Percentiles rank a stretch among this genome's conserved stretches.
Conservation (phyloP, 2,329 filamentous ascomycete species). For the Aspergillus sp. region DNA sequence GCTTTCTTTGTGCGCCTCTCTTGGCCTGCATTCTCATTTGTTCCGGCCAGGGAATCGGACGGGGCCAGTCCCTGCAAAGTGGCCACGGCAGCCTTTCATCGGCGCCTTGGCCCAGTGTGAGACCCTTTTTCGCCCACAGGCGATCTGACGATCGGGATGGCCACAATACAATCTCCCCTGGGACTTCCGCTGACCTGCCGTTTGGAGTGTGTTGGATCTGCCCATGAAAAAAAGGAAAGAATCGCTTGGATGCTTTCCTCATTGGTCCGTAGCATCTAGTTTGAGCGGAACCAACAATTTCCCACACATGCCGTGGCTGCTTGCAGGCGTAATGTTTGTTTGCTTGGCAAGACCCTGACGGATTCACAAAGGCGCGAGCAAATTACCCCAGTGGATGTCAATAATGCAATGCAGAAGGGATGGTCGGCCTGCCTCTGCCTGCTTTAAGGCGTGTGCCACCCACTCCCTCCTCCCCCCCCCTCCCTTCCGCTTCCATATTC, state of each 20-base stretch:
- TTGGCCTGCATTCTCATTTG: not conserved
- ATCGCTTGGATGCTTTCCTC: not conserved
- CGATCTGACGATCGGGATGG: slow-evolving; percentile 5
- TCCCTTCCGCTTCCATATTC: not conserved
- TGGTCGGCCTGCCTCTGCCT: slow-evolving; percentile 10
- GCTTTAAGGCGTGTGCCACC: slow-evolving; percentile 9
- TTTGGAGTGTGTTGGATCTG: not conserved
- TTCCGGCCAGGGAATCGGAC: not conserved
- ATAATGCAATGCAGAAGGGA: slow-evolving; percentile 8
- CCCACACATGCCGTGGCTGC: slow-evolving; percentile 8
- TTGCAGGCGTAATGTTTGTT: not conserved
- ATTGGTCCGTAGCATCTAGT: not conserved
- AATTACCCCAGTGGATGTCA: not conserved
- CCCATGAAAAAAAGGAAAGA: no score
- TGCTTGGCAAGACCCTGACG: not conserved
- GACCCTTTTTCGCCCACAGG: not conserved
- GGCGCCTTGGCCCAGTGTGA: not conserved
- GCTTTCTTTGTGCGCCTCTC: not conserved
- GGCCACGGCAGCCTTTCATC: not conserved
- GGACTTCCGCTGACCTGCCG: not conserved
- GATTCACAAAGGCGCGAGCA: not conserved
- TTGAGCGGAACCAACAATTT: slow-evolving; percentile 1
- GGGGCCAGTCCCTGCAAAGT: not conserved
- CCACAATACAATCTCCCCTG: not conserved
- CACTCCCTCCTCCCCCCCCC: not conserved